A percentile compares a stretch with the other conserved stretches of the same genome.
phyloP scores from a whole-genome alignment of 371 early-diverging fungal genomes.

The Paraphysoderma sedebokerense region DNA sequence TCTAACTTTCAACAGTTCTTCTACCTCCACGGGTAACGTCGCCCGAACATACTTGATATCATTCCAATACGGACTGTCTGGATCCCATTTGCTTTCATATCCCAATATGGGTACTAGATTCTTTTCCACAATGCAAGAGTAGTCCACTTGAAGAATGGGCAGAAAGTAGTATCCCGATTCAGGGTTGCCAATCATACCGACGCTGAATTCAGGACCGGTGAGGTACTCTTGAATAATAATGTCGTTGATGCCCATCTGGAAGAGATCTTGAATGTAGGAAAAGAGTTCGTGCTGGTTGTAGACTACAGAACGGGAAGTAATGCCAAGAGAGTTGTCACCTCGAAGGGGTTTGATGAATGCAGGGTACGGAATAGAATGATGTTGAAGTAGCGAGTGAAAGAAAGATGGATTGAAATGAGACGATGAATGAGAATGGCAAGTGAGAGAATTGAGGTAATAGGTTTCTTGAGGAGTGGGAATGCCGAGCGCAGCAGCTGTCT shows the following conservation, averaged over 20 bases:
- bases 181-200: slow-evolving; percentile 29
- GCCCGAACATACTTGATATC: slow-evolving; percentile 21
- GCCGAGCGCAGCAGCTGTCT: slow-evolving; percentile 22
- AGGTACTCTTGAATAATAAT: slow-evolving; percentile 32
- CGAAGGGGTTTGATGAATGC: slow-evolving; percentile 34
- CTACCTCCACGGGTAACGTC: slow-evolving; percentile 4
- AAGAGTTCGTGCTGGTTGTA: slow-evolving; percentile 13
- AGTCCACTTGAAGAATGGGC: slow-evolving; percentile 31
- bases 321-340: slow-evolving; percentile 36
- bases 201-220: slow-evolving; percentile 24
- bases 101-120: slow-evolving; percentile 30
- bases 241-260: slow-evolving; percentile 15
- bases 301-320: slow-evolving; percentile 24
- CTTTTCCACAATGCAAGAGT: slow-evolving; percentile 15
- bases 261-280: slow-evolving; percentile 17
- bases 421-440: not conserved
- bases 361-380: slow-evolving; percentile 17
- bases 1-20: slow-evolving; percentile 6
- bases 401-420: no score
- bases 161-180: slow-evolving; percentile 29
- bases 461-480: slow-evolving; percentile 26
- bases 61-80: slow-evolving; percentile 27
- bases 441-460: slow-evolving; percentile 7
- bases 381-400: not conserved
- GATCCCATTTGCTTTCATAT: slow-evolving; percentile 35